Base-by-base conservation (phyloP, 2,329 filamentous ascomycete species). In the Thelonectria blattea region DNA sequence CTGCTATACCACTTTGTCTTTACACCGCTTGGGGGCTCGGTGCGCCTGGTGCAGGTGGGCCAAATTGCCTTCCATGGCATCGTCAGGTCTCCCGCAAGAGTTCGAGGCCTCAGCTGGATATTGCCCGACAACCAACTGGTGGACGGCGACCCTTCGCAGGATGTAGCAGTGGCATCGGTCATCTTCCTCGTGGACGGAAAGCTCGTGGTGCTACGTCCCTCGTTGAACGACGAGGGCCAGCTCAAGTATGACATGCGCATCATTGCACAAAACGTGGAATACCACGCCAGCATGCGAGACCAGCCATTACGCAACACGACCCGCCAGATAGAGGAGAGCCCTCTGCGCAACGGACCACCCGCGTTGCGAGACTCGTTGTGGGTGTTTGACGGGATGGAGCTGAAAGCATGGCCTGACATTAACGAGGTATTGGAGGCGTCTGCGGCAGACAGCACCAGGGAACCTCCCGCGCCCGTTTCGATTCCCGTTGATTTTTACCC, bases 171-270 rank as follows among this genome's bases (percentile, higher is more conserved):
- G 56, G 95, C 95, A 8, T 96, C 93, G 1, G 93, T 99, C 12
- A 80, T 99, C 14, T 97, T 99, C 71, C 83, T 99, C n/a, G 93
- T 99, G 2, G 95, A 99, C 72, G 95, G 94, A 30, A 99, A 99
- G 74, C 85, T 99, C 18, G 95, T 98, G 11, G 80, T 98, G 39
- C 83, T 99, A 50, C 92, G 96, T 65, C 94, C 95, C 1, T 93
- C 92, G 1, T 81, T 92, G 5, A 93, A 91, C 52, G 91, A 91
- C 50, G 86, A 90, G 45, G 91, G 91, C 5, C 90, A 93, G 68
- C 83, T 97, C 52, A 98, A 97, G 79, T 99, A 99, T 72, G 94
- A 98, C 72, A 99, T 99, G 95, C 90, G 93, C 10, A 90, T 98
- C 60, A 90, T 99, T 72, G 93, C 93, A 12, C 92, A 97, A 70